Percentiles rank a stretch among this genome's conserved stretches.
Evolutionary conservation across 306 rosid species (phyloP).

Genomic region (Purshia tridentata): DNA sequence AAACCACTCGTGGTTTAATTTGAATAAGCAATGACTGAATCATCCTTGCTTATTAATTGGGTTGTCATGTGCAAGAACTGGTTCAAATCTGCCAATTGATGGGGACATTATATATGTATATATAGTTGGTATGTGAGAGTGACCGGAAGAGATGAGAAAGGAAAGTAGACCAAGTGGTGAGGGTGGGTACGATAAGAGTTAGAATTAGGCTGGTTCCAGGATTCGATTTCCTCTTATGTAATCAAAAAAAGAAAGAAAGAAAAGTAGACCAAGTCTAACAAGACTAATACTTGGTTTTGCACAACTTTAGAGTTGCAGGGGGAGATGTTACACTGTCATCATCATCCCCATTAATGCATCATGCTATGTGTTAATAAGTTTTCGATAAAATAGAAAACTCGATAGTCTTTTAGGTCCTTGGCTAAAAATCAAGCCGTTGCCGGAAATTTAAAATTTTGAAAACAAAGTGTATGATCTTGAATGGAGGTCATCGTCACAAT

Average conservation of each 20-base stretch:
- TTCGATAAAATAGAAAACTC: not conserved
- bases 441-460: not conserved
- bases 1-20: not conserved
- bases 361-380: not conserved
- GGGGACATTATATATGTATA: not conserved
- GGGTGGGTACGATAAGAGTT: no score
- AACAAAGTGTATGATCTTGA: not conserved
- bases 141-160: conserved; percentile 5
- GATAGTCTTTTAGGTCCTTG: not conserved
- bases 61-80: conserved; percentile 1
- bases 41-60: not conserved
- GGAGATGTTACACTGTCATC: not conserved
- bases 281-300: not conserved
- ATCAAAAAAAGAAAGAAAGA: no score
- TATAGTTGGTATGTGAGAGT: conserved; percentile 4
- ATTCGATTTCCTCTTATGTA: no score
- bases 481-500: not conserved
- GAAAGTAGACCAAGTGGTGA: conserved; percentile 8
- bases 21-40: not conserved
- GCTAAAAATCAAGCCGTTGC: conserved; percentile 4
- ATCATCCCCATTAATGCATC: not conserved
- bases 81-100: not conserved
- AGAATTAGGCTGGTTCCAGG: no score
- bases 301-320: not conserved
- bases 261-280: conserved; percentile 1